These are phyloP conservation scores for Orbilia oligospora DNA, from an alignment of 2,329 filamentous ascomycete genomes.

Conservation along the genomic window DNA sequence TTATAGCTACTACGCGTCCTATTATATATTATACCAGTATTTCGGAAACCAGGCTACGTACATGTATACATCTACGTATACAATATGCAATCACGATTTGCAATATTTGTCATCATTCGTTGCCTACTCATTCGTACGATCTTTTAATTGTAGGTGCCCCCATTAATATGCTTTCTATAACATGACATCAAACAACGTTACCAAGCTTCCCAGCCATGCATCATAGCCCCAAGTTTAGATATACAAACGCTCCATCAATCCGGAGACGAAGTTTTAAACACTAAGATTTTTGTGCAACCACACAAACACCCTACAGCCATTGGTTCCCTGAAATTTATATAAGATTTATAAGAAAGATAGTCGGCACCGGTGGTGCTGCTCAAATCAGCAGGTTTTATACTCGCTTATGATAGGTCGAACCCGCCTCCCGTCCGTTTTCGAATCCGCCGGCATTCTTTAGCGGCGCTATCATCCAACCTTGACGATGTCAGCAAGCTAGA, in stretches of 20 bases:
- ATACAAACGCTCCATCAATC: conserved; percentile 8
- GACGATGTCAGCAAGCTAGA: conserved; percentile 18
- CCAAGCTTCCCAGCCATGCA: neutral
- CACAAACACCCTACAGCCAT: neutral
- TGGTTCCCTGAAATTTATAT: neutral
- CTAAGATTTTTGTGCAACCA: conserved; percentile 27
- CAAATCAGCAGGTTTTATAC: conserved; percentile 12
- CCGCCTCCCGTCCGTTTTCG: neutral
- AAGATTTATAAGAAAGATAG: too few relatives aligned
- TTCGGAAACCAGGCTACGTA: neutral
- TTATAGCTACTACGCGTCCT: neutral
- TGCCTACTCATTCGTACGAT: conserved; percentile 2
- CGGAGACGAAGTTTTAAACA: conserved; percentile 22
- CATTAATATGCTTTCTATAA: neutral
- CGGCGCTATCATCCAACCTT: conserved; percentile 5
- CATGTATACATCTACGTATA: neutral
- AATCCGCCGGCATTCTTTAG: neutral
- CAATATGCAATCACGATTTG: too few relatives aligned
- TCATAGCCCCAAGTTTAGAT: neutral
- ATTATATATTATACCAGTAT: too few relatives aligned
- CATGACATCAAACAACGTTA: too few relatives aligned
- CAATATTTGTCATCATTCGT: conserved; percentile 13
- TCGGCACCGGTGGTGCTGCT: neutral
- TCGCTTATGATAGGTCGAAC: conserved; percentile 15
- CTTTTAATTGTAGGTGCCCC: neutral